Evolutionary conservation across 2,329 filamentous ascomycete species (phyloP), one percentile per base, ranked within the genome.

Genomic region (Pyricularia pennisetigena): DNA sequence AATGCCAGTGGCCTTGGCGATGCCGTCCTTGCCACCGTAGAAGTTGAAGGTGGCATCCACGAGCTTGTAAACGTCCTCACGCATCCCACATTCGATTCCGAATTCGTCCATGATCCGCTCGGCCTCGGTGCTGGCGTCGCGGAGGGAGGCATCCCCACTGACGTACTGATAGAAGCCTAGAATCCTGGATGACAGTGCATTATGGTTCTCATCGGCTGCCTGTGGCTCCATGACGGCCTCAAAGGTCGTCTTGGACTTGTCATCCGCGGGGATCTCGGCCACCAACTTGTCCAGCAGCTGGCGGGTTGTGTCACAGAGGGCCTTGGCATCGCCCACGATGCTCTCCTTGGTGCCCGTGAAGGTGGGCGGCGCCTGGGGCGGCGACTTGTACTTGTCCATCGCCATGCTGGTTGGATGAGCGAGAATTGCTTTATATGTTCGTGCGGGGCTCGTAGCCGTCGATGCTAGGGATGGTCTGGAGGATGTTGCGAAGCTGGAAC

Each of bases 131-230:
- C 90, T 92, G 16, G 91, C 90, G 79, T 93, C 88, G 49, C 92
- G 86, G 64, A 95, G 82, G 68, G 83, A 84, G 70, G 85, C 83
- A 74, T 92, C 83, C 0, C 84, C 85, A 23, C 90, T 93, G 3
- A 94, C 90, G 71, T 91, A 88, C 75, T 93, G 90, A 78, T 94
- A 94, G 79, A 95, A 94, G 71, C 88, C 88, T 67, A 94, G 79
- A 71, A 93, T 93, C 69, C 88, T 83, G 65, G 83, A 79, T 70
- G 84, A 82, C 29, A 91, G 81, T 0, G 82, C 81, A 72, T 85
- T 82, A 61, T 82, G 75, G 77, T 94, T 91, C 79, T 93, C 90
- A 73, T 91, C 90, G 66, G 87, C 82, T 30, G 90, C 87, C 75
- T 95, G 88, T 23, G 93, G 93, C 32, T 82, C 79, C 66, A 87